Evolutionary conservation across 2,329 filamentous ascomycete genomes (phyloP), one percentile per base, ranked within the genome.

Genomic region (Phialophora macrospora): DNA sequence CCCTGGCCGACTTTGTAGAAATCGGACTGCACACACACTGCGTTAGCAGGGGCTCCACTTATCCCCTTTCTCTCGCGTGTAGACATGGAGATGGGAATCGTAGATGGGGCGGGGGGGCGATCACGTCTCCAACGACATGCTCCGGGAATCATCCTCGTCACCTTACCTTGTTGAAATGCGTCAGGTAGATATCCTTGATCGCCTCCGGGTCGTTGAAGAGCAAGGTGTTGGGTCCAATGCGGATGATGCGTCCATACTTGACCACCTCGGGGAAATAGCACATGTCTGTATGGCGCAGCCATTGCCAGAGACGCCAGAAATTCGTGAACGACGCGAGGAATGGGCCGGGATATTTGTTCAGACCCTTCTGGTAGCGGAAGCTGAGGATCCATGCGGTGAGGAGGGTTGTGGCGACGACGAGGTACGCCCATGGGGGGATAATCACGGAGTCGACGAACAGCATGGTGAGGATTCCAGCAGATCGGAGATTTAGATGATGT

Each of bases 201-300:
- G 85, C 84, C 46, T 85, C 82, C 3, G 88, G 79, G 64, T 84
- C 85, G 72, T 88, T 87, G 48, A 92, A 82, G 41, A 88, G 90
- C 67, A 93, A 76, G 71, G 92, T 89, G 22, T 80, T 81, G 0
- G 89, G 89, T 0, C 82, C 87, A 0, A 92, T 76, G 32, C 88
- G 82, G 11, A 92, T 79, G 24, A 91, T 80, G 0, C 87, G 83
- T 0, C 88, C 88, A 1, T 86, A 77, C 24, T 77, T 79, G 55
- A 38, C 55, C 41, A 64, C 41, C 8, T 46, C 26, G 11, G 55
- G 48, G 41, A 64, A 60, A 24, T 44, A 59, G 20, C 61, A 30
- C 11, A 54, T 55, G n/a, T 64, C 46, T 4, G 55, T 58, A 38
- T 60, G 59, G 30, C 60, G 48, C 20, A 59, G 14, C 32, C 49